Evolutionary conservation across 345 rosid genomes (phyloP), one percentile per base, ranked within the genome.

Genomic region (Garcia nutans): DNA sequence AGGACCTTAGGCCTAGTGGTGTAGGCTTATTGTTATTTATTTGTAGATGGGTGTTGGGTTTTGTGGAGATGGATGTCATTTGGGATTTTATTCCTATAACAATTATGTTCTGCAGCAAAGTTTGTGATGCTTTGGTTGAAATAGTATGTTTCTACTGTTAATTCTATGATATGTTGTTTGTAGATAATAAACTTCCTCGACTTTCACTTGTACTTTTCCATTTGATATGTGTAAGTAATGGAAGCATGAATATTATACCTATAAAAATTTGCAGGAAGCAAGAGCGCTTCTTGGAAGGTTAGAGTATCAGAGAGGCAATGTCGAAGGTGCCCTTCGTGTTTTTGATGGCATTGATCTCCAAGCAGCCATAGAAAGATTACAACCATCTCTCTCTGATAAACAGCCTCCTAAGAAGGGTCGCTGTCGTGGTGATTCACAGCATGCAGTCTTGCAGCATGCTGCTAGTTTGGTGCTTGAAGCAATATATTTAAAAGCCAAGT

Each of bases 291-390:
- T 95, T 77, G 99, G 97, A 72, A 91, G 90, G 83, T 78, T 95
- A 79, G 97, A 95, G 45, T 95, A 95, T 77, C 97, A 95, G 80
- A 86, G 97, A 89, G 99, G 97, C 72, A 93, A 95, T 77, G 74
- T 95, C 33, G 97, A 95, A 83, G 93, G 91, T 45, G 97, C 99
- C 23, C 96, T 95, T 77, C 96, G 88, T 78, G 93, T 93, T 71
- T 89, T 91, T 73, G 96, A 95, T 77, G 99, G 99, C 79, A 93
- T 95, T 83, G 97, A 95, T 79, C 94, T 95, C 72, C 94, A 91
- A 68, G 93, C 93, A 61, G 97, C 96, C 11, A 90, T 90, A 74
- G 91, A 86, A 52, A 76, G 91, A 54, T 75, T 95, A 77, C 97
- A 90, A 74, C 90, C 89, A 57, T 76, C 93, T 10, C 26, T 79